These are phyloP conservation scores for Akanthomyces lecanii DNA, from an alignment of 2,329 filamentous ascomycete species.

Conservation along the genomic window DNA sequence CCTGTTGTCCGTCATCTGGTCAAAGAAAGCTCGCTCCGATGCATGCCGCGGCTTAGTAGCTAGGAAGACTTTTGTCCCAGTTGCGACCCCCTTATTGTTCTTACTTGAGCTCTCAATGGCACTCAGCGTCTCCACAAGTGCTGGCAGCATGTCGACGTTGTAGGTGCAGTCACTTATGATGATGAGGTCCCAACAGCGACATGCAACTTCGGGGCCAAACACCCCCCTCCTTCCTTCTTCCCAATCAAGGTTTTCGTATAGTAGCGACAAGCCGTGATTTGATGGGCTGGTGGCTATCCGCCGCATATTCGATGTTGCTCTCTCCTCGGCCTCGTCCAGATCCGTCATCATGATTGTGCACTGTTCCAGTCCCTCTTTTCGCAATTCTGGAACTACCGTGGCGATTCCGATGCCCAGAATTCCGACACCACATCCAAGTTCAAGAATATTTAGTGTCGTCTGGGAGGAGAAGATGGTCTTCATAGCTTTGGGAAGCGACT, in stretches of 20 bases:
- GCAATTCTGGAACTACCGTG: slow-evolving; percentile 28
- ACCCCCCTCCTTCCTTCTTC: slow-evolving; percentile 43
- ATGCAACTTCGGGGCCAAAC: slow-evolving; percentile 39
- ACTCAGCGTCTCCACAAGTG: slow-evolving; percentile 50
- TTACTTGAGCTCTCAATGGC: slow-evolving; percentile 41
- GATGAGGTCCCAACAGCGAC: slow-evolving; percentile 47
- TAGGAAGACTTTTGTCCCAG: slow-evolving; percentile 44
- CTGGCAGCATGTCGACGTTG: slow-evolving; percentile 52
- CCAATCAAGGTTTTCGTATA: slow-evolving; percentile 56
- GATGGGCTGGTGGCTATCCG: slow-evolving; percentile 19
- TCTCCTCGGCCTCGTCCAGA: slow-evolving; percentile 48
- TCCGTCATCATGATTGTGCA: slow-evolving; percentile 51
- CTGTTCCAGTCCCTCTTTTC: slow-evolving; percentile 18
- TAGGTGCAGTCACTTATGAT: slow-evolving; percentile 59
- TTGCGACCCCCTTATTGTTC: slow-evolving; percentile 7
- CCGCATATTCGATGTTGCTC: slow-evolving; percentile 45
- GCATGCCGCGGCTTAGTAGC: slow-evolving; percentile 54
- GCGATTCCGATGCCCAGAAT: slow-evolving; percentile 50
- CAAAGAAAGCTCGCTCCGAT: slow-evolving; percentile 47
- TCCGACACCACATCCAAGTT: slow-evolving; percentile 55
- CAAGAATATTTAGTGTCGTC: slow-evolving; percentile 41
- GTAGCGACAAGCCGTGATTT: slow-evolving; percentile 28
- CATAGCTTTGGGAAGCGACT: slow-evolving; percentile 29
- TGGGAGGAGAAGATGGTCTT: slow-evolving; percentile 27
- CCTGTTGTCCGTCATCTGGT: slow-evolving; percentile 39